A percentile compares a stretch with the other conserved stretches of the same genome.
Evolutionary conservation across 805 yeast genomes (phyloP).

Genomic region (Sugiyamaella smithiae): DNA sequence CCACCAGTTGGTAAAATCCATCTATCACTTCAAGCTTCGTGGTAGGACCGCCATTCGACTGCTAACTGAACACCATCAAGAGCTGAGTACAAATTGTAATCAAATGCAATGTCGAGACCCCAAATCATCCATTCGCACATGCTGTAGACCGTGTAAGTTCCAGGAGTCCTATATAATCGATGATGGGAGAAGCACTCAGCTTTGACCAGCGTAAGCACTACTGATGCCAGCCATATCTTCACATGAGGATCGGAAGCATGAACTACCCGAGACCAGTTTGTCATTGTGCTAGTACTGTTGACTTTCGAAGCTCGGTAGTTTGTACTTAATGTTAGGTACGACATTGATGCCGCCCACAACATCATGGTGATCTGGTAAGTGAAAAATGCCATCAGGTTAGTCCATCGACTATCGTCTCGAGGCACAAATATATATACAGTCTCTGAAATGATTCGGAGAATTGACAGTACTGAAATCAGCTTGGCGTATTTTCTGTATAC

Average conservation of each 20-base stretch:
- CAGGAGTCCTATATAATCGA: slow-evolving; percentile 66
- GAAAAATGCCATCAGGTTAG: background rate
- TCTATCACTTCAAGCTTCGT: too few species aligned
- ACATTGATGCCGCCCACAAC: background rate
- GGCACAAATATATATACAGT: slow-evolving; percentile 89
- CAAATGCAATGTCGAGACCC: slow-evolving; percentile 68
- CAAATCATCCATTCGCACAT: slow-evolving; percentile 80
- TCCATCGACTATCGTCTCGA: slow-evolving; percentile 39
- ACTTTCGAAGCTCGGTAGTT: background rate
- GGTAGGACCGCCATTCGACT: too few species aligned
- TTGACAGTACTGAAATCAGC: slow-evolving; percentile 44
- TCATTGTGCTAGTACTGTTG: background rate
- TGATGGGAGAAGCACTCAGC: slow-evolving; percentile 45
- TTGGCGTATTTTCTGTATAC: slow-evolving; percentile 4
- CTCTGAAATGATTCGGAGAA: slow-evolving; percentile 68
- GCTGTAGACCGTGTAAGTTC: slow-evolving; percentile 81
- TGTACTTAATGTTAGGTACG: background rate
- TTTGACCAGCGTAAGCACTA: background rate
- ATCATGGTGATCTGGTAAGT: background rate
- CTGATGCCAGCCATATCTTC: background rate
- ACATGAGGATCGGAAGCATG: background rate
- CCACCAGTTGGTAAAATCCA: too few species aligned
- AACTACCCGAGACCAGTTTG: background rate
- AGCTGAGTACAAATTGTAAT: slow-evolving; percentile 43
- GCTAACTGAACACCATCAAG: background rate